Conservation (phyloP, 2,329 filamentous ascomycete genomes). For the Hypoxylon sp. region DNA sequence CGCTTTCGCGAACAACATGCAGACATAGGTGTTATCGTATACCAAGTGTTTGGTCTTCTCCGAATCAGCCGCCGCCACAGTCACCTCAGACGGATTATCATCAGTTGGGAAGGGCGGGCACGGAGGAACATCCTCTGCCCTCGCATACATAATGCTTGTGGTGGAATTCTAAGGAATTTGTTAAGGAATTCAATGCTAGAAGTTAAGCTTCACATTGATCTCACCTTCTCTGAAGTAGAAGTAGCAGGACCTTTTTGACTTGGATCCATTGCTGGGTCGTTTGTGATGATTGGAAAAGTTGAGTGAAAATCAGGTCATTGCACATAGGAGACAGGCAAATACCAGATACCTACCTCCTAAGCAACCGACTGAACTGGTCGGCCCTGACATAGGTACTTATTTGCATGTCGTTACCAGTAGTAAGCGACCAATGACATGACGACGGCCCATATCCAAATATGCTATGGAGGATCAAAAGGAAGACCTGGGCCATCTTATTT, state of each 20-base stretch:
- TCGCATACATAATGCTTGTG: background rate
- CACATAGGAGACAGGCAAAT: no score
- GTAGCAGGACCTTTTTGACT: background rate
- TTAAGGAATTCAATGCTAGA: background rate
- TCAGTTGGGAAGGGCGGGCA: background rate
- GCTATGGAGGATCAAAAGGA: no score
- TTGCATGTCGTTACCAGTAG: no score
- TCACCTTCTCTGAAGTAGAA: background rate
- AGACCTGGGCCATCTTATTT: no score
- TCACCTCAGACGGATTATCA: background rate
- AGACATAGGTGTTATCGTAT: background rate
- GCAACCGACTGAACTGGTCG: no score
- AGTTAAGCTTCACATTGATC: background rate
- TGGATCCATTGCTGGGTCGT: background rate
- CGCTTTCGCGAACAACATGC: background rate
- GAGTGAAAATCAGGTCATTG: background rate
- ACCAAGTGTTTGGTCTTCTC: background rate
- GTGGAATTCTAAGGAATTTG: background rate
- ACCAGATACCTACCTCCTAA: no score
- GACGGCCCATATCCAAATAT: no score
- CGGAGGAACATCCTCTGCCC: background rate
- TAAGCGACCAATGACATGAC: no score
- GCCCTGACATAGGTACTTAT: no score
- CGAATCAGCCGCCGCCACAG: background rate
- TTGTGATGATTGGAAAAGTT: background rate